Evolutionary conservation across 495 filamentous ascomycete genomes (phyloP).

Genomic region (Tuber umbilicatum): DNA sequence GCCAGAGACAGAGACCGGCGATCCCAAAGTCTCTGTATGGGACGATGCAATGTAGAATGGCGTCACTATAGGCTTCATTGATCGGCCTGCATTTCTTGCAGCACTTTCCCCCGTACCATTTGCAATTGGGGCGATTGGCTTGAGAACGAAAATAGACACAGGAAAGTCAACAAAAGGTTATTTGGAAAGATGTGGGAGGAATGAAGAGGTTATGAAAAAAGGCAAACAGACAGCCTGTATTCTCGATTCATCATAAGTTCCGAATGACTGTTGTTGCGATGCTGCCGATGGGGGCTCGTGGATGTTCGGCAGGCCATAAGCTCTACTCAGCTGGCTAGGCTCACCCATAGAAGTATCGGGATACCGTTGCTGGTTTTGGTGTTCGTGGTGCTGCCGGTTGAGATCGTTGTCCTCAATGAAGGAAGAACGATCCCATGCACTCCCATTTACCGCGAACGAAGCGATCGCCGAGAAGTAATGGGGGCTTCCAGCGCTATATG

Average conservation of each 20-base stretch:
- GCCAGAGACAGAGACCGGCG: slow-evolving; percentile 14
- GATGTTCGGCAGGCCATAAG: slow-evolving; percentile 20
- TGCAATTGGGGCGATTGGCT: slow-evolving; percentile 16
- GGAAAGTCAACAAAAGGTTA: slow-evolving; percentile 15
- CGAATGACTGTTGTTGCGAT: slow-evolving; percentile 18
- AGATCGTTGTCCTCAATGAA: slow-evolving; percentile 19
- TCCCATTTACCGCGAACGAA: slow-evolving; percentile 20
- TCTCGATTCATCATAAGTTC: slow-evolving; percentile 18
- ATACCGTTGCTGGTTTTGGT: slow-evolving; percentile 19
- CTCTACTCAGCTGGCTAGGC: slow-evolving; percentile 12
- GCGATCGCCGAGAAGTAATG: slow-evolving; percentile 16
- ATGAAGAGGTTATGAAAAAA: background rate
- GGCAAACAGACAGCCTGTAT: slow-evolving; percentile 17
- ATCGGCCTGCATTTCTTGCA: slow-evolving; percentile 10
- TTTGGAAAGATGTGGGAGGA: slow-evolving; percentile 9
- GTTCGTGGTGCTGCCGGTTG: background rate
- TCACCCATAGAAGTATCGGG: slow-evolving; percentile 16
- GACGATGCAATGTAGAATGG: slow-evolving; percentile 24
- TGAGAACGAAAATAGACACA: slow-evolving; percentile 19
- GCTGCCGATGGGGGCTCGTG: slow-evolving; percentile 13
- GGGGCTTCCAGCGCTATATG: slow-evolving; percentile 26
- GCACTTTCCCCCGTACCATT: slow-evolving; percentile 11
- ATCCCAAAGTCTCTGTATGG: slow-evolving; percentile 15
- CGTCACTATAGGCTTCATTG: slow-evolving; percentile 22
- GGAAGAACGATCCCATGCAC: slow-evolving; percentile 14